Evolutionary conservation across 805 yeast genomes (phyloP), one percentile per base, ranked within the genome.

Genomic region (Saccharomycopsis lassenensis): DNA sequence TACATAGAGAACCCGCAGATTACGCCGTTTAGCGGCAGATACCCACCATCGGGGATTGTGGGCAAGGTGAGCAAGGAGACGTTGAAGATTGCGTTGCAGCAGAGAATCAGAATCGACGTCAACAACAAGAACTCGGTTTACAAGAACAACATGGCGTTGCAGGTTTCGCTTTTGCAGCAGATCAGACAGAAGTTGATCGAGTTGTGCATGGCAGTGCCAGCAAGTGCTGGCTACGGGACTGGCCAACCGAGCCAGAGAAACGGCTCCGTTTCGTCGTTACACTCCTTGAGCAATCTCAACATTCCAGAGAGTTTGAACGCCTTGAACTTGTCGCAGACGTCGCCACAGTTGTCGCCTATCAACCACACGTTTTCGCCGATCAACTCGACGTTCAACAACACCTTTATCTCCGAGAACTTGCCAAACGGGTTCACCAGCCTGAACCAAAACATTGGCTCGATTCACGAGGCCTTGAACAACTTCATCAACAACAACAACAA

Each of bases 31-130:
- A 76, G 76, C 44, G 67, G 71, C 12, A 52, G 62, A 28, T 68
- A 69, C 48, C 86, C 85, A 5, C 85, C 86, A 0, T 65, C 77
- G 1, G 85, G 85, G 1, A 65, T 78, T 3, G 61, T 76, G 15
- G 72, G 74, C 28, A 63, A 64, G 36, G 77, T 76, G 0, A 69
- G 82, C 5, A 74, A 73, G 47, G 63, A 69, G 29, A 66, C 78
- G 19, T 55, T 71, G 21, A 58, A 60, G 40, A 41, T 46, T 31
- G 63, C 68, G 0, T 47, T 54, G 21, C 48, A 40, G 4, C 43
- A 42, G 4, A 54, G 52, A 4, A 46, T 63, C 4, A 62, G 58
- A 6, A 52, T 61, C 18, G 69, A 67, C 2, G 48, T 53, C 26
- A 65, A 61, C 30, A 49, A 54, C 22, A 58, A 56, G 40, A 56